Conservation (phyloP, 305 asterid genomes). For the Fraxinus xanthoxyloides region DNA sequence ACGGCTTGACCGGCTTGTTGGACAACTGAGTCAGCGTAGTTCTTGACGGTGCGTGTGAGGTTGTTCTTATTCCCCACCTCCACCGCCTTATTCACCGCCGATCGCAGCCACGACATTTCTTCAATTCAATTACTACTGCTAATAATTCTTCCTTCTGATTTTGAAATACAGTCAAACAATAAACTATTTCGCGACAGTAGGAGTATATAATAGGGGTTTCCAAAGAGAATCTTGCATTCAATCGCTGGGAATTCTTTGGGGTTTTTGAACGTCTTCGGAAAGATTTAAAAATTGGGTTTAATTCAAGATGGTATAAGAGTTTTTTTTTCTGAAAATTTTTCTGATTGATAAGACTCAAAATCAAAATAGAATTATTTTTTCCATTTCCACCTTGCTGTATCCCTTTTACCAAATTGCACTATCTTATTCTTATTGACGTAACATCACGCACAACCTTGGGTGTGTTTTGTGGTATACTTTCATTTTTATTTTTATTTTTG, state of each 20-base stretch:
- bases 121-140: neutral
- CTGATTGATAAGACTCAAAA: neutral
- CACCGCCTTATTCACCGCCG: slow-evolving; percentile 95
- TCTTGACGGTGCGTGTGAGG: slow-evolving; percentile 82
- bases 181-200: neutral
- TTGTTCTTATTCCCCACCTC: slow-evolving; percentile 91
- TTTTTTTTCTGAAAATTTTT: neutral
- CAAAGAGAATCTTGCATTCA: neutral
- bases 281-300: neutral
- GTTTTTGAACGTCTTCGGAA: neutral
- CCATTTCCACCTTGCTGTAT: neutral
- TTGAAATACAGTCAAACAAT: neutral
- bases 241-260: slow-evolving; percentile 21
- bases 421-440: neutral
- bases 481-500: too few species aligned
- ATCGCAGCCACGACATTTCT: slow-evolving; percentile 89
- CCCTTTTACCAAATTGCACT: neutral
- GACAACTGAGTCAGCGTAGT: slow-evolving; percentile 88
- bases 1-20: slow-evolving; percentile 99
- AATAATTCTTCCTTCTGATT: neutral
- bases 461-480: neutral
- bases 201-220: neutral
- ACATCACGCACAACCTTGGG: neutral
- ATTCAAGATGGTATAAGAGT: neutral
- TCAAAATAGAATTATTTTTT: neutral